Evolutionary conservation across 129 eudicot genomes (phyloP), one percentile per base, ranked within the genome.

Genomic region (Apium graveolens): DNA sequence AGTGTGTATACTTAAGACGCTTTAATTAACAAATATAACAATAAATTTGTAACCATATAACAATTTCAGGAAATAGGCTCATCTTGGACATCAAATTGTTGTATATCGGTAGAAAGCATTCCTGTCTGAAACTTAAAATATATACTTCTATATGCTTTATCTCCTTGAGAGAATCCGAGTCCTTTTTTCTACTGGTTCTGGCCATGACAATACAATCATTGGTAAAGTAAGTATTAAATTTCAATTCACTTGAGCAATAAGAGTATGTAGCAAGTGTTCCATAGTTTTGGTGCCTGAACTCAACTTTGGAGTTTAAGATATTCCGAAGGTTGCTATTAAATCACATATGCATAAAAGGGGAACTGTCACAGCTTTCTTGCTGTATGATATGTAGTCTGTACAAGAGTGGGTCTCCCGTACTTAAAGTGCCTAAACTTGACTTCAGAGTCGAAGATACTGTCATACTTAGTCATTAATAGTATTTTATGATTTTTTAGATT

Each of bases 1-100:
- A 53, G 18, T 53, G 32, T 76, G 7, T 72, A 10, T 83, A 34
- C 60, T 80, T 68, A 70, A 49, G 70, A 4, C 51, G 70, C 7
- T 60, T 75, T 11, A 17, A 38, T 20, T 3, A 2, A 11, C 43
- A 35, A 1, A 34, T 24, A 21, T 42, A 2, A 37, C 14, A 20
- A 20, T 18, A 21, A 71, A 10, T 71, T 10, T 38, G 44, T 8
- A 11, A 66, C 3, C 8, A 68, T 34, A 14, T 70, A 31, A 31
- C 18, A 65, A 31, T 13, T 17, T 11, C 2, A 31, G 72, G 37
- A 65, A 31, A 31, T 13, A 14, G 72, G 39, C 18, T 27, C 38
- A n/a, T 65, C 70, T 29, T 65, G 6, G 70, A 31, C 72, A 65
- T 65, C 41, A 2, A 65, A 5, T 65, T 31, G 68, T 24, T 8